These are phyloP conservation scores for Oryza brachyantha DNA, from an alignment of 176 grass and related monocot genomes.

Conservation along the genomic window DNA sequence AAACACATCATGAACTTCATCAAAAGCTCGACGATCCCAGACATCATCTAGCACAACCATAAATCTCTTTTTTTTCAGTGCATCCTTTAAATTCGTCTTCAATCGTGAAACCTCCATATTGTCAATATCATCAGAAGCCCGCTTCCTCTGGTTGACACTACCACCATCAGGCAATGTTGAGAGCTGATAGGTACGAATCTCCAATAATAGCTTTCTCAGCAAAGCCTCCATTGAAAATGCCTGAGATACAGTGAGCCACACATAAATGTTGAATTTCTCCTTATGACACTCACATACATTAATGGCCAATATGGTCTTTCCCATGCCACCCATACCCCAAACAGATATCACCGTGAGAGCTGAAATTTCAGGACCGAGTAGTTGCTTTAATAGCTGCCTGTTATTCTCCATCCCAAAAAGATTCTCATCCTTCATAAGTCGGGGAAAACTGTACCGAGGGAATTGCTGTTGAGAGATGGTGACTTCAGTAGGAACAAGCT, in stretches of 20 bases:
- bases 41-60: conserved; percentile 33
- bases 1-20: neutral
- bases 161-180: neutral
- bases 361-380: neutral
- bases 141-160: neutral
- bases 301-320: conserved; percentile 25
- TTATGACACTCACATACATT: conserved; percentile 11
- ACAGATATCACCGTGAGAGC: conserved; percentile 12
- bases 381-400: neutral
- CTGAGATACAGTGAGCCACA: conserved; percentile 21
- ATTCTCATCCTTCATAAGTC: conserved; percentile 16
- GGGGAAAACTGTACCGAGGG: neutral
- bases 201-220: conserved; percentile 6
- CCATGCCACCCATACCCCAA: conserved; percentile 37
- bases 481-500: conserved; percentile 21
- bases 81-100: neutral
- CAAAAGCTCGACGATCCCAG: conserved; percentile 5
- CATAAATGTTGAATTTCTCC: conserved; percentile 3
- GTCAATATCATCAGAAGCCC: neutral
- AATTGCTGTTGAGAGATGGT: neutral
- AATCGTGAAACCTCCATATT: neutral
- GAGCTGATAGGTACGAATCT: neutral
- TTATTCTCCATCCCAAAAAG: neutral
- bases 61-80: conserved; percentile 6
- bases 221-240: conserved; percentile 3